Conservation (phyloP, 768 basidiomycete species). For the Calocera cornea region DNA sequence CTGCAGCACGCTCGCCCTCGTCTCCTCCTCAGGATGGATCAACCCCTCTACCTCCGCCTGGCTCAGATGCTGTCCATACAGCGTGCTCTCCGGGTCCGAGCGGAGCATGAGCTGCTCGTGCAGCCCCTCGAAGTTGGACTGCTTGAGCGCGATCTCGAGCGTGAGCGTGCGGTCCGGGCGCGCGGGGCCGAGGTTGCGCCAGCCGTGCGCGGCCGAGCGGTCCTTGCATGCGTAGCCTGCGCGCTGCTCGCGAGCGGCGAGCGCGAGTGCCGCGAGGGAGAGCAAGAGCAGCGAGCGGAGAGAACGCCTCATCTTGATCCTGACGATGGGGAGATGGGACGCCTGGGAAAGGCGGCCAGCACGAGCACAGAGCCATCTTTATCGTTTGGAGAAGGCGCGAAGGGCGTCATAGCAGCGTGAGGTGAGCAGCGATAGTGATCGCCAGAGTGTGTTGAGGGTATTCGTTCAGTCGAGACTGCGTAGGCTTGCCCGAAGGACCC, state of each 20-base stretch:
- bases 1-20: neutral
- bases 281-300: neutral
- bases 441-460: too few relatives aligned
- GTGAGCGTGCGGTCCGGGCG: constrained; percentile 30
- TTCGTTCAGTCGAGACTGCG: too few relatives aligned
- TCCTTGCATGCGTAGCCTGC: neutral
- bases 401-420: too few relatives aligned
- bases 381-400: too few relatives aligned
- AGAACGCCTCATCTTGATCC: neutral
- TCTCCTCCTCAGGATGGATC: neutral
- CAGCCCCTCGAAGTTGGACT: constrained; percentile 36
- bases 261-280: neutral
- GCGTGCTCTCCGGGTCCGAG: constrained; percentile 42
- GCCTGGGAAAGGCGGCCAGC: neutral
- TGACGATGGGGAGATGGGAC: neutral
- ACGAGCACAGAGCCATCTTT: too few relatives aligned
- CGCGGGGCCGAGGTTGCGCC: constrained; percentile 24
- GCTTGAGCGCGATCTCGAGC: constrained; percentile 42
- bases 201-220: neutral
- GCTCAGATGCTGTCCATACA: constrained; percentile 39
- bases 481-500: too few relatives aligned
- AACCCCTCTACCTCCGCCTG: constrained; percentile 22
- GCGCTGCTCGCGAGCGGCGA: neutral
- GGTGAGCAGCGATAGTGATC: too few relatives aligned
- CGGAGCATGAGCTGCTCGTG: constrained; percentile 42